A percentile compares a stretch with the other conserved stretches of the same genome.
These are phyloP conservation scores for Mycothermus thermophilus DNA, from an alignment of 495 filamentous ascomycete species.

Conservation along the genomic window DNA sequence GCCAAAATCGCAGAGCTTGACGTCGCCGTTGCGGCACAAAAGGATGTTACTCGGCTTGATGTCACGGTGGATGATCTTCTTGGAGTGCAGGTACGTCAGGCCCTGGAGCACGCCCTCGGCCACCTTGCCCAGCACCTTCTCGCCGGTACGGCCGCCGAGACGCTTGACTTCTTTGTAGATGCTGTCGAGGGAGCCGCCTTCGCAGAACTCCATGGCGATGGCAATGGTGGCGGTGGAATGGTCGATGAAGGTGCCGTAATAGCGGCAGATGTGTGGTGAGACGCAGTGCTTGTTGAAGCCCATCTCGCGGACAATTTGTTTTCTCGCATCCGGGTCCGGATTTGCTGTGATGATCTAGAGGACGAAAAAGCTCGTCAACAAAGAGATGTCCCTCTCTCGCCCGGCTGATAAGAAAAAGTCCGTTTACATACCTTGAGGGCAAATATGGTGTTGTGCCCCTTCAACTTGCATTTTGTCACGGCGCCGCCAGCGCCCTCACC, in stretches of 20 bases:
- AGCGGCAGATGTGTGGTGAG: conserved; percentile 86
- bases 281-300: conserved; percentile 96
- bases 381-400: neutral
- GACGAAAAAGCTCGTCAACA: conserved; percentile 3
- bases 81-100: conserved; percentile 86
- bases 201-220: conserved; percentile 98
- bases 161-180: conserved; percentile 96
- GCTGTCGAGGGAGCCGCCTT: conserved; percentile 86
- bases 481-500: conserved; percentile 94
- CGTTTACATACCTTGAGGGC: conserved; percentile 70
- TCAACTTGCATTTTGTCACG: conserved; percentile 78
- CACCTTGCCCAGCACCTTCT: conserved; percentile 96
- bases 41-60: conserved; percentile 98
- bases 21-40: conserved; percentile 78
- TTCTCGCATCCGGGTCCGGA: conserved; percentile 92
- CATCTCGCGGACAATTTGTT: conserved; percentile 89
- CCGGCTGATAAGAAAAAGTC: conserved; percentile 2
- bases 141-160: conserved; percentile 83
- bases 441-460: conserved; percentile 86
- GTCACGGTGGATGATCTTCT: conserved; percentile 96
- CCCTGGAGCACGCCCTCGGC: conserved; percentile 91
- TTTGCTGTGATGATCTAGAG: conserved; percentile 89
- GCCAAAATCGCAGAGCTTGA: conserved; percentile 96
- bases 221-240: conserved; percentile 86
- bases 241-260: conserved; percentile 94